phyloP scores from a whole-genome alignment of 108 stramenopile species.

The Skeletonema menzelii region DNA sequence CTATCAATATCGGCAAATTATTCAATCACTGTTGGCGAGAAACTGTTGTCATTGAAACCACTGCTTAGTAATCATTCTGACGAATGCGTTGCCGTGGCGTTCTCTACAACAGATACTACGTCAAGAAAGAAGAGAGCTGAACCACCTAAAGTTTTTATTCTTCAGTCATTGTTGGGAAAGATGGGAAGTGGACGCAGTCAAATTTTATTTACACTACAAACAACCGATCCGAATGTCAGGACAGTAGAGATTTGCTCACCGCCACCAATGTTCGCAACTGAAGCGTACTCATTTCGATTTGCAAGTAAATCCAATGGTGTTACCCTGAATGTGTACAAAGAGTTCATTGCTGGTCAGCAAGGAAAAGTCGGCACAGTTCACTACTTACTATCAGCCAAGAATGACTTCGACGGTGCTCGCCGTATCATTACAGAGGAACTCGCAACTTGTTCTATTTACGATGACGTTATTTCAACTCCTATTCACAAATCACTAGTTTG shows the following conservation, averaged over 20 bases:
- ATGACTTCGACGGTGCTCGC: constrained; percentile 53
- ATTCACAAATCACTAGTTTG: constrained; percentile 59
- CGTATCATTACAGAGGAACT: constrained; percentile 25
- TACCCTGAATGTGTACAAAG: neutral
- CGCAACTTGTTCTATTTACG: neutral
- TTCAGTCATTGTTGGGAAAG: constrained; percentile 16
- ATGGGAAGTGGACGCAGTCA: constrained; percentile 13
- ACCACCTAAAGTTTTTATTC: constrained; percentile 17
- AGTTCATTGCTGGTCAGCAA: constrained; percentile 28
- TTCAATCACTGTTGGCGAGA: neutral
- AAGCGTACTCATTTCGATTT: constrained; percentile 23
- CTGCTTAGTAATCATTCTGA: constrained; percentile 8
- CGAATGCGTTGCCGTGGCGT: constrained; percentile 21
- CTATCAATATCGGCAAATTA: constrained; percentile 15
- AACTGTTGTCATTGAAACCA: constrained; percentile 11
- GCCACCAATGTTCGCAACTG: neutral
- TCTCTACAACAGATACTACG: constrained; percentile 8
- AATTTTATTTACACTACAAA: constrained; percentile 20
- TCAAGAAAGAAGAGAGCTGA: neutral
- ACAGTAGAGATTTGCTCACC: neutral
- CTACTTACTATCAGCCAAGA: constrained; percentile 29
- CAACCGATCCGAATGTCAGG: neutral
- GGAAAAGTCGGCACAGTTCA: constrained; percentile 46
- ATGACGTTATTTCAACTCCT: constrained; percentile 30
- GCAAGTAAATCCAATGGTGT: constrained; percentile 1